phyloP scores from a whole-genome alignment of 352 stramenopile genomes.

The Thraustotheca clavata region DNA sequence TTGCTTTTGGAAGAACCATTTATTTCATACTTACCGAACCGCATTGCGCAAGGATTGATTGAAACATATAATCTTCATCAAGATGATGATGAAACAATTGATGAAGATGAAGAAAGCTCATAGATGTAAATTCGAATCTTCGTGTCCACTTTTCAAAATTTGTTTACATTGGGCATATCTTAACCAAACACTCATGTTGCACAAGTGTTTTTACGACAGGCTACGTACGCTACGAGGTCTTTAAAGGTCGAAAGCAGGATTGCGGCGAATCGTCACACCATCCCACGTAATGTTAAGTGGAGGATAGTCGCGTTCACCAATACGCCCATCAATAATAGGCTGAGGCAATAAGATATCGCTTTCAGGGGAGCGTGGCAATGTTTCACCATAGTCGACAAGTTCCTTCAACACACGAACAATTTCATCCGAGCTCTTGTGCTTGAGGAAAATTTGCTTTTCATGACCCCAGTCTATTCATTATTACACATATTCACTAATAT shows the following conservation, averaged over 20 bases:
- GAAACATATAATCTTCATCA: slow-evolving; percentile 84
- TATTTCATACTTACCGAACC: slow-evolving; percentile 67
- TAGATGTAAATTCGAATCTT: too few species aligned
- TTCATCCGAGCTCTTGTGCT: slow-evolving; percentile 80
- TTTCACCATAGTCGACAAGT: slow-evolving; percentile 62
- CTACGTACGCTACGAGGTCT: slow-evolving; percentile 63
- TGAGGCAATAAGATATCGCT: slow-evolving; percentile 65
- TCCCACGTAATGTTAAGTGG: slow-evolving; percentile 82
- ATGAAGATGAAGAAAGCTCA: too few species aligned
- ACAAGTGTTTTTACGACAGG: too few species aligned
- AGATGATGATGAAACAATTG: slow-evolving; percentile 39
- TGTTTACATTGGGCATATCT: too few species aligned
- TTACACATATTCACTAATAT: background rate
- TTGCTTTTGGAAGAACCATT: slow-evolving; percentile 80
- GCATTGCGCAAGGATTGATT: slow-evolving; percentile 79
- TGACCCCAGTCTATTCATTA: slow-evolving; percentile 59
- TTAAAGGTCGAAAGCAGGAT: slow-evolving; percentile 79
- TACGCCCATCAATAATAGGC: slow-evolving; percentile 60
- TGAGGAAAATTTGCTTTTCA: slow-evolving; percentile 74
- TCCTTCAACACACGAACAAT: slow-evolving; percentile 62
- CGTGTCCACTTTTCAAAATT: too few species aligned
- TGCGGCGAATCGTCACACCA: slow-evolving; percentile 63
- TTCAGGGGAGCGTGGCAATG: slow-evolving; percentile 76
- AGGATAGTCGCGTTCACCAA: slow-evolving; percentile 64
- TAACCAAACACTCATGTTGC: too few species aligned